These are phyloP conservation scores for Symbiodinium pilosum DNA, from an alignment of 73 alveolate genomes.

Conservation along the genomic window DNA sequence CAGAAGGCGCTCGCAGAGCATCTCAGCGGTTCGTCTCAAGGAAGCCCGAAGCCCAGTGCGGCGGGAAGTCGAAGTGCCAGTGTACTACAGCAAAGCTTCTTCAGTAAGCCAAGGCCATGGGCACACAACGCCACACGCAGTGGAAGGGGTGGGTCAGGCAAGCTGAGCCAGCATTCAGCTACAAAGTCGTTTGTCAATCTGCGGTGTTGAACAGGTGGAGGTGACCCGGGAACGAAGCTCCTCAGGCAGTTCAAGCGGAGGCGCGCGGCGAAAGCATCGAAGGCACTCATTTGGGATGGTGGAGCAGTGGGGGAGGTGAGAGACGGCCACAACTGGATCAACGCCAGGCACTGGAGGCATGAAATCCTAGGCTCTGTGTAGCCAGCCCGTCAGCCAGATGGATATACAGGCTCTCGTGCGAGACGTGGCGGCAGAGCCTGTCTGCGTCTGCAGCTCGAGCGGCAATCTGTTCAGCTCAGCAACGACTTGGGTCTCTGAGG, in stretches of 20 bases:
- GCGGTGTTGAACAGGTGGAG: too few relatives aligned
- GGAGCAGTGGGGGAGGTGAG: not conserved
- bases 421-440: constrained; percentile 14
- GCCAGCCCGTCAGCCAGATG: not conserved
- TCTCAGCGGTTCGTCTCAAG: not conserved
- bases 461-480: too few relatives aligned
- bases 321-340: not conserved
- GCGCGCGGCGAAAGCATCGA: not conserved
- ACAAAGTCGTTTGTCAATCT: too few relatives aligned
- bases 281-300: not conserved
- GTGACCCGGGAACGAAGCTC: not conserved
- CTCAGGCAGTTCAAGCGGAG: constrained; percentile 5
- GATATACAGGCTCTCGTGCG: not conserved
- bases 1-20: not conserved
- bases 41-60: not conserved
- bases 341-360: not conserved
- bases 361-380: not conserved
- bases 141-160: too few relatives aligned
- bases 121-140: too few relatives aligned
- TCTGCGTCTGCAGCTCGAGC: not conserved
- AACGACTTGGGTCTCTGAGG: not conserved
- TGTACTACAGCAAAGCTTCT: too few relatives aligned
- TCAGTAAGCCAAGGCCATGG: too few relatives aligned
- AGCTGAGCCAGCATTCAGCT: too few relatives aligned
- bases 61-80: too few relatives aligned